Evolutionary conservation across 140 eudicot species (phyloP).

Genomic region (Oenanthe javanica): DNA sequence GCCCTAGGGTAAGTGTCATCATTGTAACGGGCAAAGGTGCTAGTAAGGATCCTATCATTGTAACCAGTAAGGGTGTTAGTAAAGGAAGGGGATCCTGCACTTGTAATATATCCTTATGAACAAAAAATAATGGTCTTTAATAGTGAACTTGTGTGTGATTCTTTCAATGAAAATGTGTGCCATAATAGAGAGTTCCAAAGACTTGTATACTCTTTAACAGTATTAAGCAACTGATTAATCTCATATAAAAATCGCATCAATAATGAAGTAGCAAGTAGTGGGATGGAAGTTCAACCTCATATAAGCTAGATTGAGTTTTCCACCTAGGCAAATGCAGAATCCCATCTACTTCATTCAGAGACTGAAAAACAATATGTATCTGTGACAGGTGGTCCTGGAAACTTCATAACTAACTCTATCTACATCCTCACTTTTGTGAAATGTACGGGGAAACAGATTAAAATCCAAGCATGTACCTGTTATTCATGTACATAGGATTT

Average conservation of each 20-base stretch:
- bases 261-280: background rate
- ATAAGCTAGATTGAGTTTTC: background rate
- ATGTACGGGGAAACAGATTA: slow-evolving; percentile 34
- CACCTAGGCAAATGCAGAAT: background rate
- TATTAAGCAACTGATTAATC: background rate
- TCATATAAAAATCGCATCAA: background rate
- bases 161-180: too few species aligned
- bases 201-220: too few species aligned
- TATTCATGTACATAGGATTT: slow-evolving; percentile 47
- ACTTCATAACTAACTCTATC: background rate
- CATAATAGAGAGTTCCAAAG: background rate
- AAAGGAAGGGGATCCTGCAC: background rate
- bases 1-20: too few species aligned
- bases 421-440: background rate
- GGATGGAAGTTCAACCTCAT: background rate
- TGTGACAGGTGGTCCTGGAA: background rate
- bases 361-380: background rate
- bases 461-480: slow-evolving; percentile 60
- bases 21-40: too few species aligned
- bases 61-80: too few species aligned
- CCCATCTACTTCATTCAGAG: too few species aligned
- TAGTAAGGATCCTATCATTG: too few species aligned
- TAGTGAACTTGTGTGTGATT: background rate
- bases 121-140: background rate
- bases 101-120: background rate